Evolutionary conservation across 805 yeast genomes (phyloP).

Genomic region (Wickerhamomyces hampshirensis): DNA sequence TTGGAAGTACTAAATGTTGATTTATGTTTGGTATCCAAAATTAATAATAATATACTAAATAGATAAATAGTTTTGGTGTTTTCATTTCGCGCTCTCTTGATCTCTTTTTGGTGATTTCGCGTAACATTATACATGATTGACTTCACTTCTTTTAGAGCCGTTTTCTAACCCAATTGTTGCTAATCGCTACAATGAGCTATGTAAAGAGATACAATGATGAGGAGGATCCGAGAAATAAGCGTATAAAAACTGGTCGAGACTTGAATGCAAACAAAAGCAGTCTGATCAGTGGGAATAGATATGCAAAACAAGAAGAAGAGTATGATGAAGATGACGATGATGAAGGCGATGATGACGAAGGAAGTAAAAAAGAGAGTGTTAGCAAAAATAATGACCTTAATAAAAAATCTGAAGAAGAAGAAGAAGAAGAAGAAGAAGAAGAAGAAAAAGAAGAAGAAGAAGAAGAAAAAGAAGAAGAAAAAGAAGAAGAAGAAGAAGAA

Average conservation of each 20-base stretch:
- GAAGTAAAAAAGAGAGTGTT: slow-evolving; percentile 7
- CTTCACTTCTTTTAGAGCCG: too few species aligned
- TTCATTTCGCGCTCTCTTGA: too few species aligned
- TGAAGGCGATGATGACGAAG: slow-evolving; percentile 2
- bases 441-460: slow-evolving; percentile 7
- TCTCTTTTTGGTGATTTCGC: too few species aligned
- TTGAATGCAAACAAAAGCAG: too few species aligned
- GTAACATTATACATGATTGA: too few species aligned
- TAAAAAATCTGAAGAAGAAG: too few species aligned
- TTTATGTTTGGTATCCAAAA: too few species aligned
- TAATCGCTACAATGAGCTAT: neutral
- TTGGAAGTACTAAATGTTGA: too few species aligned
- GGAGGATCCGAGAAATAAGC: slow-evolving; percentile 1
- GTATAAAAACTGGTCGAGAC: slow-evolving; percentile 3
- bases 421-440: slow-evolving; percentile 5
- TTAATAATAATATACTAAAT: too few species aligned
- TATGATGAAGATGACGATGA: slow-evolving; percentile 1
- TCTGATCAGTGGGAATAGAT: too few species aligned
- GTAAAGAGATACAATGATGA: slow-evolving; percentile 1
- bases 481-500: slow-evolving; percentile 9
- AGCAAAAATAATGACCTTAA: slow-evolving; percentile 3
- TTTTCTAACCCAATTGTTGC: too few species aligned
- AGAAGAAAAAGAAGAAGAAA: slow-evolving; percentile 6
- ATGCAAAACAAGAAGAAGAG: neutral
- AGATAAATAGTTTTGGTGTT: too few species aligned